Conservation (phyloP, 139 green algal genomes). For the Tetradesmus lagerheimii region DNA sequence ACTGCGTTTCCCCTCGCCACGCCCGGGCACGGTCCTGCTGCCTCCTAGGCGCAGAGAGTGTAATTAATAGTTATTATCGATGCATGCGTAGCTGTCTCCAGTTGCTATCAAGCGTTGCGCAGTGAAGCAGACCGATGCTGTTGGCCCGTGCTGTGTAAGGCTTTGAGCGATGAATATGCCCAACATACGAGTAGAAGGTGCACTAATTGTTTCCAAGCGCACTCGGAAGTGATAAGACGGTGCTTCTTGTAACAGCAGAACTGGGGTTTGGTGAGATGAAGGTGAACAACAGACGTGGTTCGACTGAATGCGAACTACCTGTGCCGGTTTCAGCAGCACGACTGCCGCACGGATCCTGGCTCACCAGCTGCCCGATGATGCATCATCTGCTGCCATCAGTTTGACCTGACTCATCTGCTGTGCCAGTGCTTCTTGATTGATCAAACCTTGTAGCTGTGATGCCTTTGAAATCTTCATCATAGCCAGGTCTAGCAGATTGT, state of each 20-base stretch:
- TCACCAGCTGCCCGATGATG: background rate
- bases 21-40: too few species aligned
- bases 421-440: background rate
- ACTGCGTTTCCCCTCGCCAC: background rate
- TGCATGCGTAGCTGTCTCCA: background rate
- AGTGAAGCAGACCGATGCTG: background rate
- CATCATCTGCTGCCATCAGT: background rate
- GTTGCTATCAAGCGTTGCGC: background rate
- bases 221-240: background rate
- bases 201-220: background rate
- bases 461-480: background rate
- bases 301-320: too few species aligned
- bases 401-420: background rate
- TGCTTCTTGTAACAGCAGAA: background rate
- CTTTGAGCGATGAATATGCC: background rate
- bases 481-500: background rate
- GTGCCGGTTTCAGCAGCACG: too few species aligned
- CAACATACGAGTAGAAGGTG: background rate
- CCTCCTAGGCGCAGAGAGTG: background rate
- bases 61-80: background rate
- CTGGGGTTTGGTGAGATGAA: background rate
- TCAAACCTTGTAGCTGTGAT: background rate
- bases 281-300: too few species aligned
- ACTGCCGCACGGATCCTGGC: background rate
- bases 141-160: background rate